These are phyloP conservation scores for Setomelanomma holmii DNA, from an alignment of 2,329 filamentous ascomycete genomes.

Conservation along the genomic window DNA sequence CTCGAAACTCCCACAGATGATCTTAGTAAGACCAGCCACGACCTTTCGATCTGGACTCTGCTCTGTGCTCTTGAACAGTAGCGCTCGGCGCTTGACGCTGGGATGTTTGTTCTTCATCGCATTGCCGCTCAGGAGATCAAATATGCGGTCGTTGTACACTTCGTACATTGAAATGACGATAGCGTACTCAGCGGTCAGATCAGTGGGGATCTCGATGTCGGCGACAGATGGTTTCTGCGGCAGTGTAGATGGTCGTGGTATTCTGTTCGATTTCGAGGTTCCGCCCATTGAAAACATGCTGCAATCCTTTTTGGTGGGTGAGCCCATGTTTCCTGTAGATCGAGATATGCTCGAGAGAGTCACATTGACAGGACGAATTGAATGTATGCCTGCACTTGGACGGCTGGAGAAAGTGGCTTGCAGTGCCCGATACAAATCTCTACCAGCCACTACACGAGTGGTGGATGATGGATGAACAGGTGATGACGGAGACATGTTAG, in stretches of 20 bases:
- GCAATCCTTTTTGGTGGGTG: conserved; percentile 58
- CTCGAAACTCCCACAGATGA: conserved; percentile 80
- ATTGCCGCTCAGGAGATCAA: conserved; percentile 79
- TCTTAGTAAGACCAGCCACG: conserved; percentile 88
- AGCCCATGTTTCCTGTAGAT: conserved; percentile 35
- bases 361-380: conserved; percentile 45
- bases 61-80: conserved; percentile 93
- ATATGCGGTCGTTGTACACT: conserved; percentile 98
- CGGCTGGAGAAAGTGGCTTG: conserved; percentile 23
- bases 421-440: conserved; percentile 31
- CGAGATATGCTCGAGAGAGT: conserved; percentile 32
- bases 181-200: conserved; percentile 78
- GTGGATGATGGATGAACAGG: conserved; percentile 14
- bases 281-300: conserved; percentile 64
- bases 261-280: conserved; percentile 60
- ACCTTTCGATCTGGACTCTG: conserved; percentile 89
- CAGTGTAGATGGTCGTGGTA: conserved; percentile 73
- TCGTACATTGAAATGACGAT: conserved; percentile 98
- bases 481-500: conserved; percentile 12
- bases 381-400: conserved; percentile 27
- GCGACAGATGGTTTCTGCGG: conserved; percentile 79
- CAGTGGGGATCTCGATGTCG: conserved; percentile 70
- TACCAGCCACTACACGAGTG: conserved; percentile 13
- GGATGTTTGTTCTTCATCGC: conserved; percentile 62
- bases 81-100: conserved; percentile 70